A percentile compares a stretch with the other conserved stretches of the same genome.
These are phyloP conservation scores for Mortierella alpina DNA, from an alignment of 192 early-diverging fungal genomes.

Conservation along the genomic window DNA sequence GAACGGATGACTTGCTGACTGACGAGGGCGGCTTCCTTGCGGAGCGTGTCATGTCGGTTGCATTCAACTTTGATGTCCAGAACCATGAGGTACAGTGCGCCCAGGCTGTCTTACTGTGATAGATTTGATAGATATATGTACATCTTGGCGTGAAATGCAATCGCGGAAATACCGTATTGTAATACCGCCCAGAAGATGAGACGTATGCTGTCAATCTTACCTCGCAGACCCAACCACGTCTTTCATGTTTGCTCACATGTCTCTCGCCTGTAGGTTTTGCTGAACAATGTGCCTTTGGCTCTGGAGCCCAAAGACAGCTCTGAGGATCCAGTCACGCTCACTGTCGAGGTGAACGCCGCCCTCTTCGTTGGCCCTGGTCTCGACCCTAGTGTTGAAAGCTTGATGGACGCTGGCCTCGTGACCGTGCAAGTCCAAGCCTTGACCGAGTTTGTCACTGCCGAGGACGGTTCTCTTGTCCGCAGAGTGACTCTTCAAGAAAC, in stretches of 20 bases:
- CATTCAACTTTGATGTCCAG: constrained; percentile 66
- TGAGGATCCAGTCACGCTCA: constrained; percentile 34
- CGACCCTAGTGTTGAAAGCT: constrained; percentile 50
- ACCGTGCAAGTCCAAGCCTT: constrained; percentile 64
- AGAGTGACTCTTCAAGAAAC: constrained; percentile 59
- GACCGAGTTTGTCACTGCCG: constrained; percentile 52
- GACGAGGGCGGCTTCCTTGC: constrained; percentile 68
- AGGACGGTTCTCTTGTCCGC: constrained; percentile 58
- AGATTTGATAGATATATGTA: neutral
- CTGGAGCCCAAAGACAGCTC: constrained; percentile 55
- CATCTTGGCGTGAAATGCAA: neutral
- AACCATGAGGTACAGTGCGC: constrained; percentile 56
- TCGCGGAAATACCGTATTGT: neutral
- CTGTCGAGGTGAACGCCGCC: constrained; percentile 32
- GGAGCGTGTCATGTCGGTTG: constrained; percentile 67
- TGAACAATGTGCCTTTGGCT: constrained; percentile 61
- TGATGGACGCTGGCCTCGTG: constrained; percentile 61
- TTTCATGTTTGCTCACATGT: constrained; percentile 7
- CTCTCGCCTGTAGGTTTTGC: constrained; percentile 50
- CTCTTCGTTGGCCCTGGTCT: constrained; percentile 54
- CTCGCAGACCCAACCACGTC: neutral
- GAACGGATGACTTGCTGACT: constrained; percentile 66
- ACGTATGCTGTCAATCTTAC: neutral
- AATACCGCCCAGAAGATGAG: neutral
- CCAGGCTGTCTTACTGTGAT: neutral